Evolutionary conservation across 1,284 basidiomycete species (phyloP), one percentile per base, ranked within the genome.

Genomic region (Stereum hirsutum): DNA sequence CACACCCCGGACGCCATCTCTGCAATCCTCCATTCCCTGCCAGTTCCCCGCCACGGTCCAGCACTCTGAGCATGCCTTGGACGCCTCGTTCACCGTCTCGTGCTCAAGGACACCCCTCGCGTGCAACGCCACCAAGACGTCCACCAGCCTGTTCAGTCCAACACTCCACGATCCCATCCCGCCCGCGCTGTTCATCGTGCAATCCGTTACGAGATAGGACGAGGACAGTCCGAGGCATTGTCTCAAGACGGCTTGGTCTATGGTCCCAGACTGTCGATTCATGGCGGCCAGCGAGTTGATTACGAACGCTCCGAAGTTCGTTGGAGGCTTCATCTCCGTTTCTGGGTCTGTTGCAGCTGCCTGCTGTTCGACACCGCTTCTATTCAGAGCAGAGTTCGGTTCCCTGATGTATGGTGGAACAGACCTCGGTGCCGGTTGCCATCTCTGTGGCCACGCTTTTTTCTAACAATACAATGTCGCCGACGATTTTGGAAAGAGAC

Each of bases 31-130:
- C 48, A 87, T 60, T 15, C 76, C 79, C 25, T 72, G 65, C 79
- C 81, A 88, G 14, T 74, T 73, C 0, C 74, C 75, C 0, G 78
- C 74, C 4, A 78, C 74, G 14, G 69, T 77, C 86, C 86, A 89
- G 59, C 85, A 87, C 57, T 89, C 86, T 3, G 84, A 85, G 55
- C 85, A 88, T 6, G 86, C 82, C 52, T 74, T 78, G 46, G 80
- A 81, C 3, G 81, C 82, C 32, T 69, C 74, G 53, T 76, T 78
- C 34, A 89, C 60, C 2, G 86, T 88, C 49, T 81, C 80, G 17
- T 80, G 64, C 52, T 86, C 79, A 39, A 88, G 69, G 52, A 83
- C 76, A 28, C 68, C 66, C 39, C 73, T 68, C 17, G 62, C 59
- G 54, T 89, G 81, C 26, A 89, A 68, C 14, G 74, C 80, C 38